Conservation (phyloP, 2,329 filamentous ascomycete genomes). For the Phaeosphaeriaceae sp. region DNA sequence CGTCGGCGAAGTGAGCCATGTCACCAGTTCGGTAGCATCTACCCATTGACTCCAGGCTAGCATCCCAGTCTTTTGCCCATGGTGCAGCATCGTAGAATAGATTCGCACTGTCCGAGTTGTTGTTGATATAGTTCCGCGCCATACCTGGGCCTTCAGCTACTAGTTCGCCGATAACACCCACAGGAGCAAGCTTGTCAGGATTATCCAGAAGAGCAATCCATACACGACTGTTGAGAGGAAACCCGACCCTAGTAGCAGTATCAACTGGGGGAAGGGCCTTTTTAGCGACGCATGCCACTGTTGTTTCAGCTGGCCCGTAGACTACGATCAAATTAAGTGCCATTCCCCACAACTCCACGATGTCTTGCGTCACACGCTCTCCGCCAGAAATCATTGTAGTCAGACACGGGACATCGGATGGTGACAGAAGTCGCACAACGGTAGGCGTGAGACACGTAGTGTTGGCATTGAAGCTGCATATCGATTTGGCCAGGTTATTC, state of each 20-base stretch:
- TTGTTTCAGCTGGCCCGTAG: background rate
- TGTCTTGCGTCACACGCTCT: background rate
- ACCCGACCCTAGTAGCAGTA: background rate
- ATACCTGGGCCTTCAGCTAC: slow-evolving; percentile 7
- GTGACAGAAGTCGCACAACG: background rate
- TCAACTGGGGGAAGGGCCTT: background rate
- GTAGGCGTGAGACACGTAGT: slow-evolving; percentile 58
- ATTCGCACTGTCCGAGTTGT: slow-evolving; percentile 17
- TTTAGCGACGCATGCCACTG: background rate
- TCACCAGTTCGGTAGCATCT: slow-evolving; percentile 14
- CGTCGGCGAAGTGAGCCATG: slow-evolving; percentile 4
- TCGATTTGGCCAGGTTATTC: slow-evolving; percentile 55
- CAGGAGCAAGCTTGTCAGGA: background rate
- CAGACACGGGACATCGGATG: slow-evolving; percentile 1
- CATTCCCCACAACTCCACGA: background rate
- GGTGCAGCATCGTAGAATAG: background rate
- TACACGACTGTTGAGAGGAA: background rate
- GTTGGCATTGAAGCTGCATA: slow-evolving; percentile 15
- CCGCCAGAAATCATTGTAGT: slow-evolving; percentile 7
- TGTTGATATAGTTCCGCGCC: slow-evolving; percentile 8
- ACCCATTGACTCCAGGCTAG: background rate
- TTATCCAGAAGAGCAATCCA: background rate
- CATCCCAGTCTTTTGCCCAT: background rate
- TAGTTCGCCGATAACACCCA: slow-evolving; percentile 13
- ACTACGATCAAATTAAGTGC: background rate